Base-by-base conservation (phyloP, 345 rosid genomes). In the Populus pruinosa region DNA sequence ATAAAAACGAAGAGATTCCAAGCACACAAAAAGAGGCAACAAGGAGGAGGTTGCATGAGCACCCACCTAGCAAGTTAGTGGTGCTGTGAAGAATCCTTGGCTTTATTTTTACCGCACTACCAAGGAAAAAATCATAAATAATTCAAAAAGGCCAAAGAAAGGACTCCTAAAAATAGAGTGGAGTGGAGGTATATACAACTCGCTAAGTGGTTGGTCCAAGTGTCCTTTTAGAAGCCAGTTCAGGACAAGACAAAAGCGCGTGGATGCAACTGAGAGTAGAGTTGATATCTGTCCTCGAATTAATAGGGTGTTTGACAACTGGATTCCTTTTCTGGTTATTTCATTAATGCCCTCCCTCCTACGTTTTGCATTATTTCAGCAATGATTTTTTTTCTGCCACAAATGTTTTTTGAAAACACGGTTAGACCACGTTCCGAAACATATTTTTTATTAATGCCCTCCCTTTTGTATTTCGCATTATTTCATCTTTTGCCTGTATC, bases 51-150 rank as follows among this genome's bases (percentile, higher is more conserved):
- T 47, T 41, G 63, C 53, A 39, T 49, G 11, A 23, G 67, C 33
- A 9, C 82, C 69, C 65, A 25, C 16, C 18, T 62, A 55, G 66
- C 85, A 79, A 6, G 75, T 79, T 76, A 49, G 59, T 67, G 77
- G 75, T 73, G 62, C 70, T 70, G 18, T 14, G 44, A 16, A 17
- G 68, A 78, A 12, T 62, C 56, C 2, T 20, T 14, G 6, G 14
- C 72, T 67, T 55, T 38, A 7, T 72, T 67, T 14, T 7, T 16
- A 10, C 27, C 11, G 67, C 72, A 49, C 66, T 35, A 5, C 47
- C 14, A 17, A 0, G 8, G 3, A 2, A 56, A n/a, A 56, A 20
- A 20, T n/a, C 0, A 18, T 56, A 18, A 16, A 56, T 56, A 56
- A 20, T 3, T 65, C 23, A 33, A 65, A 12, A 35, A 33, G 41